A percentile compares a stretch with the other conserved stretches of the same genome.
Evolutionary conservation across 75 land plant genomes (phyloP).

Genomic region (Sequoiadendron giganteum): DNA sequence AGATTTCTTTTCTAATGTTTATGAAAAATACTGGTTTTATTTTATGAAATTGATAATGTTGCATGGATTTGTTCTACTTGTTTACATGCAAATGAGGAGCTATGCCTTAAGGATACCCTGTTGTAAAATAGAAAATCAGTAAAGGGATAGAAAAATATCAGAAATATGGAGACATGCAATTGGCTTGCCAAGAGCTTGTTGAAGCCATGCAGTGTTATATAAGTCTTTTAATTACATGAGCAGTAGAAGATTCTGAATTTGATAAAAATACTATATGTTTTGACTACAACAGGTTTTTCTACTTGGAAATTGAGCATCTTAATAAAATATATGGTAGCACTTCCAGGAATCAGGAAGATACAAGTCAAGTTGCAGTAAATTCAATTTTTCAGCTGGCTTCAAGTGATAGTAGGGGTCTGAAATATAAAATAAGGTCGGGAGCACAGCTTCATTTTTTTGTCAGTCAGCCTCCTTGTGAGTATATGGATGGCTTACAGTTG

Average conservation of each 20-base stretch:
- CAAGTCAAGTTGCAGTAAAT: constrained; percentile 9
- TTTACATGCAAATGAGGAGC: neutral
- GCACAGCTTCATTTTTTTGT: constrained; percentile 80
- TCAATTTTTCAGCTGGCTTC: constrained; percentile 30
- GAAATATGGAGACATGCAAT: neutral
- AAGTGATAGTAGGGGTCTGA: constrained; percentile 15
- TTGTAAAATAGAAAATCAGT: neutral
- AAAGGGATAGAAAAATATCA: neutral
- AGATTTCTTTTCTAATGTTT: neutral
- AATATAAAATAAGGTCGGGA: constrained; percentile 44
- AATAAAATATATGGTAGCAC: constrained; percentile 6
- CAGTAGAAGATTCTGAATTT: neutral
- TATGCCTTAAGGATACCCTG: neutral
- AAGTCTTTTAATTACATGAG: neutral
- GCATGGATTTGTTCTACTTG: neutral
- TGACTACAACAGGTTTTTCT: constrained; percentile 59
- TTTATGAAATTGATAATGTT: neutral
- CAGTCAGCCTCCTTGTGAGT: constrained; percentile 87
- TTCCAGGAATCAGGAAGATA: neutral
- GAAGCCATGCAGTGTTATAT: neutral
- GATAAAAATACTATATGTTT: constrained; percentile 8
- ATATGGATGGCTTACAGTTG: neutral
- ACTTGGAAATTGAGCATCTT: constrained; percentile 53
- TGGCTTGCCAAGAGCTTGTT: neutral
- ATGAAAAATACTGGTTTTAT: neutral